A percentile compares a stretch with the other conserved stretches of the same genome.
phyloP scores from a whole-genome alignment of 768 basidiomycete genomes.

The Mycena filopes region DNA sequence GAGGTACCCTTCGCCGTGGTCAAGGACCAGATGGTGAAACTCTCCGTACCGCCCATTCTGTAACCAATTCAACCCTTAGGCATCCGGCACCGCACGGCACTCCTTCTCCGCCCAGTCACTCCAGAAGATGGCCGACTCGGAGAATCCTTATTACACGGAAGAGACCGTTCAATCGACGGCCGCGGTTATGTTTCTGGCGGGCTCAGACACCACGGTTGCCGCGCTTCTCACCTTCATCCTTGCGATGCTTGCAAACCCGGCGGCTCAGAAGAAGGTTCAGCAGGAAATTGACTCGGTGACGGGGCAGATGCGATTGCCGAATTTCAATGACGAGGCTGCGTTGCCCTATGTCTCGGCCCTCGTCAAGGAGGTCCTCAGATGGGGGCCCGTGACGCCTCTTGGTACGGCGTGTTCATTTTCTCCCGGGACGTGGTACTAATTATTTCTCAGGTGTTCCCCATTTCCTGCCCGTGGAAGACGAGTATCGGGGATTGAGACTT shows the following conservation, averaged over 20 bases:
- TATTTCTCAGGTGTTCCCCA: slow-evolving; percentile 39
- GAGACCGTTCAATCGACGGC: not conserved
- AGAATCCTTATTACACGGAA: not conserved
- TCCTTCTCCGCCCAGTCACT: slow-evolving; percentile 14
- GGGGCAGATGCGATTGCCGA: slow-evolving; percentile 46
- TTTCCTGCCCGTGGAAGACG: slow-evolving; percentile 42
- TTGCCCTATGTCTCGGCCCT: slow-evolving; percentile 49
- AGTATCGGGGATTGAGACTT: slow-evolving; percentile 48
- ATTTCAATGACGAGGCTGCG: slow-evolving; percentile 41
- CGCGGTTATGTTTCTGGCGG: slow-evolving; percentile 12
- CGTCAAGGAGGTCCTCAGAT: slow-evolving; percentile 49
- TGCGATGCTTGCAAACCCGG: slow-evolving; percentile 49
- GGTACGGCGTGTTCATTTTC: slow-evolving; percentile 34
- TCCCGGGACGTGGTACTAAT: not conserved
- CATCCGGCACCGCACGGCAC: not conserved
- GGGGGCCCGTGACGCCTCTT: slow-evolving; percentile 45
- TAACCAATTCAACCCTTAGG: slow-evolving; percentile 3
- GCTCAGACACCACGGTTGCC: slow-evolving; percentile 48
- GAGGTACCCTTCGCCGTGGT: slow-evolving; percentile 50
- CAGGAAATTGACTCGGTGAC: slow-evolving; percentile 50
- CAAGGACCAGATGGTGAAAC: slow-evolving; percentile 44
- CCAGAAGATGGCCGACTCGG: not conserved
- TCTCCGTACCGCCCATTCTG: not conserved
- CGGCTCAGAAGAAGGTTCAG: slow-evolving; percentile 47
- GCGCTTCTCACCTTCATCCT: slow-evolving; percentile 46